phyloP scores from a whole-genome alignment of 371 early-diverging fungal species.

The Chytridium lagenaria region DNA sequence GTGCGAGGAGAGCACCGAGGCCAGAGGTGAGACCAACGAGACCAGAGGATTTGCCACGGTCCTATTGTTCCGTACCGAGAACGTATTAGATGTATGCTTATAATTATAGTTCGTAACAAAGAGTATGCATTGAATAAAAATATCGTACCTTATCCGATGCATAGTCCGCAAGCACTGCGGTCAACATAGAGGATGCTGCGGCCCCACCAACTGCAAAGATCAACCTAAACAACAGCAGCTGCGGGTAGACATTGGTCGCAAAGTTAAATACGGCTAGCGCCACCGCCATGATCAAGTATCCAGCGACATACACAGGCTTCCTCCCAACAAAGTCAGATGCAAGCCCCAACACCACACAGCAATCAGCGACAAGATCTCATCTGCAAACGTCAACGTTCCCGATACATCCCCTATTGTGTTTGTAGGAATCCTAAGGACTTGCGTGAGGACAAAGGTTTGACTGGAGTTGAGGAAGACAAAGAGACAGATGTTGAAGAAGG shows the following conservation, averaged over 20 bases:
- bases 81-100: background rate
- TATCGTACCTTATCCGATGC: constrained; percentile 36
- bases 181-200: constrained; percentile 70
- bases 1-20: constrained; percentile 52
- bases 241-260: constrained; percentile 56
- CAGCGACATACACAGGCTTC: constrained; percentile 55
- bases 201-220: constrained; percentile 75
- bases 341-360: constrained; percentile 60
- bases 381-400: constrained; percentile 62
- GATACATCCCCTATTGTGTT: constrained; percentile 47
- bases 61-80: constrained; percentile 27
- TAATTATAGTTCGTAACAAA: background rate
- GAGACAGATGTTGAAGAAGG: constrained; percentile 37
- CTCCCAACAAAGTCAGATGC: constrained; percentile 62
- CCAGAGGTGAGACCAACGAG: constrained; percentile 51
- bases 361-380: constrained; percentile 64
- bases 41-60: constrained; percentile 49
- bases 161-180: constrained; percentile 54
- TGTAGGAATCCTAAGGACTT: constrained; percentile 44
- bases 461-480: constrained; percentile 52
- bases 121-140: background rate
- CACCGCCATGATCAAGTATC: constrained; percentile 64
- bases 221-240: constrained; percentile 57
- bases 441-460: constrained; percentile 47
- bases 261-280: constrained; percentile 53